Evolutionary conservation across 2,329 filamentous ascomycete species (phyloP).

Genomic region (Fusarium robinianum): DNA sequence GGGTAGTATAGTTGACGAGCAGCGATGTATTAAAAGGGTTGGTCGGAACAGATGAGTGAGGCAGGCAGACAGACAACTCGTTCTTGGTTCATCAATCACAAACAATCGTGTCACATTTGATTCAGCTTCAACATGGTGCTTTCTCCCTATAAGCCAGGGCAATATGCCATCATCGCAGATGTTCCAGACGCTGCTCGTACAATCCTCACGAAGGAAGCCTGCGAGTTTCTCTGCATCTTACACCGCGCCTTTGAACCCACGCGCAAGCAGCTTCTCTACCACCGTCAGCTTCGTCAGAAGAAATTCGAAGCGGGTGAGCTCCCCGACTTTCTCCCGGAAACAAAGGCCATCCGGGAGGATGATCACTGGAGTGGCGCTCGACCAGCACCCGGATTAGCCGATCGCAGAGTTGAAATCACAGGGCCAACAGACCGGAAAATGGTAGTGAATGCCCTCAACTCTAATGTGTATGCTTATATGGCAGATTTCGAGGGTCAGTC

Average conservation of each 20-base stretch:
- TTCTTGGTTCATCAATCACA: too few relatives aligned
- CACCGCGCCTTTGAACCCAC: constrained; percentile 92
- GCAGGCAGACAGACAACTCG: too few relatives aligned
- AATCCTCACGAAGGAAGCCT: constrained; percentile 88
- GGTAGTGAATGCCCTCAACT: constrained; percentile 96
- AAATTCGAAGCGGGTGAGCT: constrained; percentile 89
- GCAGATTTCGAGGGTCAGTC: constrained; percentile 91
- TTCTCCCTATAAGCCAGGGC: constrained; percentile 87
- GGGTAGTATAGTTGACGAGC: too few relatives aligned
- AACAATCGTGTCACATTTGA: too few relatives aligned
- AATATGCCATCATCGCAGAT: constrained; percentile 77
- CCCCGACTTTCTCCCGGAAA: constrained; percentile 95
- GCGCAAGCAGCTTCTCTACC: constrained; percentile 86
- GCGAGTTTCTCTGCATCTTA: constrained; percentile 89
- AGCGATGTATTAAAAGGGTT: too few relatives aligned
- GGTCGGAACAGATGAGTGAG: too few relatives aligned
- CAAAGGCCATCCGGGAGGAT: constrained; percentile 92
- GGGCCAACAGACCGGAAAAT: constrained; percentile 98
- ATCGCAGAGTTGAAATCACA: constrained; percentile 95
- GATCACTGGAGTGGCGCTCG: constrained; percentile 90
- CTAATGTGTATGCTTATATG: constrained; percentile 99
- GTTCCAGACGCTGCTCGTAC: constrained; percentile 83
- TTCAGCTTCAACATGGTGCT: constrained; percentile 73
- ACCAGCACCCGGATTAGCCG: constrained; percentile 88
- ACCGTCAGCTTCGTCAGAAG: constrained; percentile 82